Base-by-base conservation (phyloP, 208 protist species). In the Leptomonas seymouri region DNA sequence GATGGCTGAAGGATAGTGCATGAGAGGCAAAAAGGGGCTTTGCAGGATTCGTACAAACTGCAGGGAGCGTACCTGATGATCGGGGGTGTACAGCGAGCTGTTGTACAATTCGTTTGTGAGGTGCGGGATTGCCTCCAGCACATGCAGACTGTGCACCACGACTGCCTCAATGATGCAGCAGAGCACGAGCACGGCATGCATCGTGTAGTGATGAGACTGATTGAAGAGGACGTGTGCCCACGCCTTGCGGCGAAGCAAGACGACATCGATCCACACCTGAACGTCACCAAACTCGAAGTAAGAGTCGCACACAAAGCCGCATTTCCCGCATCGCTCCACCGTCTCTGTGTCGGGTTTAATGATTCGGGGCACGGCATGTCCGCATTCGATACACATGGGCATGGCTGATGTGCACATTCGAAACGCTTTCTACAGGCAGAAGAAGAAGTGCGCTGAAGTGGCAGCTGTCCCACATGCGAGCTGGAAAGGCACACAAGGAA, bases 161-260 rank as follows among this genome's bases (percentile, higher is more conserved):
- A 91, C 87, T 14, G 88, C 86, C 61, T 96, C 91, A 20, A 96
- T 48, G 2, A 87, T 53, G 44, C 88, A 93, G 54, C 80, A 87
- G 39, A 84, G 12, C 3, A 94, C 36, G 41, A 76, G 64, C 5
- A 76, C 48, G 27, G 70, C 21, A 27, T 65, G 34, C 30, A 27
- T 68, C 8, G 62, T 69, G 62, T 57, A 50, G 18, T 57, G 55
- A 41, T 76, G 61, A 2, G 39, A 48, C 41, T 81, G 66, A 69
- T 96, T 96, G 67, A 83, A 93, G 28, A 96, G 56, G 14, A 92
- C 67, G 70, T 96, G 91, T 28, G 75, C 74, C 89, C 91, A 96
- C 8, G 89, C 91, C 28, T 67, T 67, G 9, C 82, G 63, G 34
- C 84, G 85, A 30, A 96, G 76, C 14, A 96, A 70, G 30, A 82